Conservation (phyloP, 495 filamentous ascomycete genomes). For the Amphirosellinia nigrospora region DNA sequence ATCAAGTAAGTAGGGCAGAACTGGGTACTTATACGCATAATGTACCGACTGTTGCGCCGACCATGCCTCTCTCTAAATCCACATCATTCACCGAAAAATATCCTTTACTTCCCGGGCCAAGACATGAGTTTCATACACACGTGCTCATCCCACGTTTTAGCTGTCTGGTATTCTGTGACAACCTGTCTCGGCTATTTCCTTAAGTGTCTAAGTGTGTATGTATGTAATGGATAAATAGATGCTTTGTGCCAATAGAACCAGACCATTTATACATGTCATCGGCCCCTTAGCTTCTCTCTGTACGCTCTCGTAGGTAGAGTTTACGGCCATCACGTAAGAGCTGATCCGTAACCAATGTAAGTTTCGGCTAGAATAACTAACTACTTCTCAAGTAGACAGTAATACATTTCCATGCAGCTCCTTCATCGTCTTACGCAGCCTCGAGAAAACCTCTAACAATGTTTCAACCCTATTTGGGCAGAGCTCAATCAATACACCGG, state of each 20-base stretch:
- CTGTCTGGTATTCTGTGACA: background rate
- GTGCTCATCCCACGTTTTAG: background rate
- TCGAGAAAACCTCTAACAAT: background rate
- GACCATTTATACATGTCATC: background rate
- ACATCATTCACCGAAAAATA: constrained; percentile 21
- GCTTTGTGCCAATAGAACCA: background rate
- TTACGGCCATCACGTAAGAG: background rate
- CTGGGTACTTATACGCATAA: background rate
- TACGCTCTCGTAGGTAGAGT: background rate
- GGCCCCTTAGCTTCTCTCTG: background rate
- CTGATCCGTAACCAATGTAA: background rate
- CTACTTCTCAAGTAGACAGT: background rate
- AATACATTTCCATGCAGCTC: background rate
- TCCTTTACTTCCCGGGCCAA: background rate
- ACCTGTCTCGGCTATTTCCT: background rate
- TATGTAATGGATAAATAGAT: background rate
- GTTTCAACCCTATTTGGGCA: background rate
- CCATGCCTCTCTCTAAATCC: background rate
- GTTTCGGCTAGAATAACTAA: background rate
- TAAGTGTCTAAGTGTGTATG: background rate
- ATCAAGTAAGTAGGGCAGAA: no score
- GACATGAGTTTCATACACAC: constrained; percentile 3
- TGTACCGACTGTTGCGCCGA: background rate
- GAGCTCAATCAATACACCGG: no score
- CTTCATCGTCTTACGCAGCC: background rate